Conservation (phyloP, 768 basidiomycete genomes). For the Russula lepida region DNA sequence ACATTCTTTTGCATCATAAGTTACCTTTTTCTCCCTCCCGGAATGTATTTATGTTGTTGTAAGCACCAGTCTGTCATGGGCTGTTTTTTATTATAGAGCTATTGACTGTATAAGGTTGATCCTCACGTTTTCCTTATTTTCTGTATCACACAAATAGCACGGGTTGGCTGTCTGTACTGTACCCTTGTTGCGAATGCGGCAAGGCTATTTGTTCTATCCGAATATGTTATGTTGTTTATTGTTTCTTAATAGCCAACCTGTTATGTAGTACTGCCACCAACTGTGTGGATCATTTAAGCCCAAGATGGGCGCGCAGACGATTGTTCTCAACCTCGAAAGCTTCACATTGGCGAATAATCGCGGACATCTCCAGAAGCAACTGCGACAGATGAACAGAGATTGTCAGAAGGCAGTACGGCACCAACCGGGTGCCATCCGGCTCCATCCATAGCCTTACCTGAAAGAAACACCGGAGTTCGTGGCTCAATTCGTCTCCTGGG, state of each 20-base stretch:
- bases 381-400: background rate
- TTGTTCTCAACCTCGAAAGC: constrained; percentile 1
- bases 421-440: background rate
- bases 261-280: no score
- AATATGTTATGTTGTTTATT: no score
- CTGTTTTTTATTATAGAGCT: background rate
- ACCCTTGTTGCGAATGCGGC: background rate
- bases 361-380: constrained; percentile 3
- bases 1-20: no score
- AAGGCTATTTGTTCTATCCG: background rate
- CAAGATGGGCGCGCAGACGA: background rate
- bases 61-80: background rate
- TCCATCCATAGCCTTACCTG: background rate
- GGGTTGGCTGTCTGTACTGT: background rate
- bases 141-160: background rate
- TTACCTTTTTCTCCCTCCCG: no score
- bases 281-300: no score
- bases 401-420: background rate
- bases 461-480: background rate
- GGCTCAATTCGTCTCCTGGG: background rate
- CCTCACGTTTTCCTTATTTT: background rate
- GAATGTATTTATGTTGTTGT: background rate
- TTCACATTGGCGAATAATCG: constrained; percentile 5
- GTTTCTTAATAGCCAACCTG: no score
- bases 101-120: background rate